phyloP scores from a whole-genome alignment of 2,329 filamentous ascomycete species.

The Beauveria caledonica region DNA sequence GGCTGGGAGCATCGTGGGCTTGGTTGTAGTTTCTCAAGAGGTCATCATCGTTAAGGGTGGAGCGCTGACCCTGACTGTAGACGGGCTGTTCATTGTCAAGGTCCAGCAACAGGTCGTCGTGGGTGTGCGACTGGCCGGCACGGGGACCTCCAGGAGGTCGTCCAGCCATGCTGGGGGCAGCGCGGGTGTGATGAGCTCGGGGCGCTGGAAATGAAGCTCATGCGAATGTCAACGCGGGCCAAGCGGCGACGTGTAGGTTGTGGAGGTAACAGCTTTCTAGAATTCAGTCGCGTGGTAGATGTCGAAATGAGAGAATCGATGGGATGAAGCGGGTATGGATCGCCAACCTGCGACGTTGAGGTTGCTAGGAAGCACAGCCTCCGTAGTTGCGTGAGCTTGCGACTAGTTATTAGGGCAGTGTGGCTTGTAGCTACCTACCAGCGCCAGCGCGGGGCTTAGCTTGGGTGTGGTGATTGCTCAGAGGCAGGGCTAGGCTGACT shows the following conservation, averaged over 20 bases:
- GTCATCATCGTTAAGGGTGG: constrained; percentile 74
- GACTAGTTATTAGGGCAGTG: background rate
- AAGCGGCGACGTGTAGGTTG: background rate
- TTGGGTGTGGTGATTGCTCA: constrained; percentile 1
- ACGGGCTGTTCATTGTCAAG: constrained; percentile 61
- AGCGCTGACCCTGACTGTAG: constrained; percentile 69
- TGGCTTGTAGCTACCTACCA: background rate
- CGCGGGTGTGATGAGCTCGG: constrained; percentile 24
- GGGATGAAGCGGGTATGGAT: background rate
- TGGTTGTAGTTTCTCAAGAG: constrained; percentile 68
- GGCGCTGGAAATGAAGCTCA: constrained; percentile 19
- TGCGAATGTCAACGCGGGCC: constrained; percentile 3
- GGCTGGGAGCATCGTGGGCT: constrained; percentile 55
- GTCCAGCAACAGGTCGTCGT: constrained; percentile 61
- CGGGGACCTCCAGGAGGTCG: constrained; percentile 41
- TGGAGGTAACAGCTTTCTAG: background rate
- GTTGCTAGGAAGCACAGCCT: constrained; percentile 11
- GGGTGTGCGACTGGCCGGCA: constrained; percentile 37
- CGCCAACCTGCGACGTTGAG: constrained; percentile 11
- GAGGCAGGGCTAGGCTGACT: background rate
- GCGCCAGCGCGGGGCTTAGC: background rate
- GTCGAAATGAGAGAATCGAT: background rate
- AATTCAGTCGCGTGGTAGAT: background rate
- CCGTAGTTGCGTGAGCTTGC: constrained; percentile 11
- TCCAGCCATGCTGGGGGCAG: constrained; percentile 52